Base-by-base conservation (phyloP, 2,329 filamentous ascomycete genomes). In the Kalmusia sp. region DNA sequence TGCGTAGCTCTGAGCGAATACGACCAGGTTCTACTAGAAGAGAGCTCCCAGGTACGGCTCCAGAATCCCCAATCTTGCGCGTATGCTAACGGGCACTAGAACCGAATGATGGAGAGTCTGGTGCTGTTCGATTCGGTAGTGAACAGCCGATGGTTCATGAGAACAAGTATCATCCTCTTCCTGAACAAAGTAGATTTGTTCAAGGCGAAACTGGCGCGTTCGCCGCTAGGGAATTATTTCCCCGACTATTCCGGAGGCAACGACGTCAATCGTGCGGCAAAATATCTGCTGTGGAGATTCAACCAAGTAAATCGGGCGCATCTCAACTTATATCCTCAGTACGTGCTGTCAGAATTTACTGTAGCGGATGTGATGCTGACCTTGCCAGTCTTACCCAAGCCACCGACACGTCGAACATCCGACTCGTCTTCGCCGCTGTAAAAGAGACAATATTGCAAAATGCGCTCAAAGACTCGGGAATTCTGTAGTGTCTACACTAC, bases 381-480 rank as follows among this genome's bases (percentile, higher is more conserved):
- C 30, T n/a, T 31, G 45, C 15, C 66, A 98, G 93, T 77, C 85
- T 99, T 58, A 99, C 95, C 28, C 95, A 99, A 89, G 95, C 95
- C 39, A 99, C 95, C 59, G 95, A 99, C 75, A 99, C 95, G 3
- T 97, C 93, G 47, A 99, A 99, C 71, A 97, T 99, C 69, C 91
- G 95, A 61, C 84, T 99, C 31, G 95, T 99, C 41, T 99, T 99
- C 77, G 95, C 93, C 28, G 95, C 95, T 7, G 95, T 99, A 55
- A 99, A 99, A 76, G 95, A 99, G 79, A 99, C 95, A 28, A 99
- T 99, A 69, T 80, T 99, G 64, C 96, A 98, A 77, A 99, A 99
- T 74, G 95, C 95, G 41, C 84, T 99, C 64, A 97, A 96, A 79
- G 95, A 99, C 76, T 98, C 95, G 19, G 95, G 95, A 64, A 98